A percentile compares a stretch with the other conserved stretches of the same genome.
These are phyloP conservation scores for Tardiomyces depauwii DNA, from an alignment of 1,139 yeast genomes.

Conservation along the genomic window DNA sequence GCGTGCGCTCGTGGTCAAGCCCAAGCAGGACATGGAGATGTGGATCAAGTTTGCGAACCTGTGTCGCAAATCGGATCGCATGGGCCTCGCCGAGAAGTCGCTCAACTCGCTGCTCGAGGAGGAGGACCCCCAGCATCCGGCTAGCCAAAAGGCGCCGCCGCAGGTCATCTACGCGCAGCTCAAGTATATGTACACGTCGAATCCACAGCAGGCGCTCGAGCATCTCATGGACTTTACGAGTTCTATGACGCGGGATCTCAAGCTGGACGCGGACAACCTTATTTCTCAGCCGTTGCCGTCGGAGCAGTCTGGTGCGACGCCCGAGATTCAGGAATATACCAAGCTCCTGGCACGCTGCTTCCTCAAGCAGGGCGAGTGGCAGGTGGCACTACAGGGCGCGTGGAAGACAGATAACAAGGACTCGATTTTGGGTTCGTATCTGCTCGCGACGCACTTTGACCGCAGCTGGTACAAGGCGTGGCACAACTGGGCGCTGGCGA, in stretches of 20 bases:
- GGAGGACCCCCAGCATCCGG: conserved; percentile 35
- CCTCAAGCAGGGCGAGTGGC: conserved; percentile 98
- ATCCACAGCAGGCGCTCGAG: conserved; percentile 78
- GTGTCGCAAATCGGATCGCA: conserved; percentile 86
- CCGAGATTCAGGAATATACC: conserved; percentile 73
- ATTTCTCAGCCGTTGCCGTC: conserved; percentile 82
- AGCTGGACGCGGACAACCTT: conserved; percentile 50
- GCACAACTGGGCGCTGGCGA: conserved; percentile 99
- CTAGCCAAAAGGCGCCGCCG: conserved; percentile 56
- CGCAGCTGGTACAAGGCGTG: conserved; percentile 94
- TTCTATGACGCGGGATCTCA: conserved; percentile 73
- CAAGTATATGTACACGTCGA: conserved; percentile 96
- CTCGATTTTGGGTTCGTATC: conserved; percentile 76
- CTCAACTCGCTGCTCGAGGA: conserved; percentile 62
- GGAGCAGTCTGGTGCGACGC: conserved; percentile 28
- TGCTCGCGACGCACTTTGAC: conserved; percentile 91
- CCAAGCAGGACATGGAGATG: conserved; percentile 95
- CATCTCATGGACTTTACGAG: conserved; percentile 86
- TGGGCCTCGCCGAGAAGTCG: conserved; percentile 88
- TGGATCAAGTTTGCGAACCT: conserved; percentile 97
- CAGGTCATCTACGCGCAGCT: conserved; percentile 95
- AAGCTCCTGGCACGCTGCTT: conserved; percentile 85
- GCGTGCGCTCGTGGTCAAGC: conserved; percentile 84
- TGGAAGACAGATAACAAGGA: conserved; percentile 63
- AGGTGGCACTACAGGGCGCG: conserved; percentile 73